phyloP scores from a whole-genome alignment of 164 flowering plant species.

The Dillenia turbinata region DNA sequence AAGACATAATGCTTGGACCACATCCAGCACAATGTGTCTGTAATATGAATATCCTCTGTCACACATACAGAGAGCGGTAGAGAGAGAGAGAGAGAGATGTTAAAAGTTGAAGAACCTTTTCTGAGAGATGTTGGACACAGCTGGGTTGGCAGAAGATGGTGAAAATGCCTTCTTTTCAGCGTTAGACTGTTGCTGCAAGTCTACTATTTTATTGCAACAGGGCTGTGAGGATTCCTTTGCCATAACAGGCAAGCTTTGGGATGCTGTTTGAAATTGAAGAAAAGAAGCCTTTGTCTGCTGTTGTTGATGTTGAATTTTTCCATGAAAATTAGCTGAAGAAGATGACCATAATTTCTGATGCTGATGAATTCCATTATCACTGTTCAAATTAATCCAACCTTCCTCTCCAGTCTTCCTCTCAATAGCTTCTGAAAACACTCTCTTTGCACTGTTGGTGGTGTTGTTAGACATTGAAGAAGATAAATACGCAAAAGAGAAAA shows the following conservation, averaged over 20 bases:
- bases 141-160: slow-evolving; percentile 45
- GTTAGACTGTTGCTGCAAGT: slow-evolving; percentile 27
- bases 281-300: slow-evolving; percentile 25
- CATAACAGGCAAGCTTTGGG: slow-evolving; percentile 28
- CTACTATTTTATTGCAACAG: slow-evolving; percentile 39
- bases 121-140: slow-evolving; percentile 63
- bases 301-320: slow-evolving; percentile 17
- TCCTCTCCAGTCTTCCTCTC: slow-evolving; percentile 3
- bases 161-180: slow-evolving; percentile 47
- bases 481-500: slow-evolving; percentile 37
- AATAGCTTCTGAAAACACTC: slow-evolving; percentile 16
- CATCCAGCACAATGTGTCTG: slow-evolving; percentile 2
- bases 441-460: slow-evolving; percentile 13
- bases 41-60: slow-evolving; percentile 27
- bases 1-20: slow-evolving; percentile 24
- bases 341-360: slow-evolving; percentile 21
- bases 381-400: neutral
- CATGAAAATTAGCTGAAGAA: slow-evolving; percentile 15
- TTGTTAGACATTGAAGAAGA: slow-evolving; percentile 13
- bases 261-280: slow-evolving; percentile 24
- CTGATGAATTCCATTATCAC: slow-evolving; percentile 13
- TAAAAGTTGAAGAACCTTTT: slow-evolving; percentile 55
- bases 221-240: slow-evolving; percentile 50
- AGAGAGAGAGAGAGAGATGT: neutral
- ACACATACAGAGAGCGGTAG: too few species aligned